Conservation (phyloP, 164 flowering plant genomes). For the Vitis amurensis region DNA sequence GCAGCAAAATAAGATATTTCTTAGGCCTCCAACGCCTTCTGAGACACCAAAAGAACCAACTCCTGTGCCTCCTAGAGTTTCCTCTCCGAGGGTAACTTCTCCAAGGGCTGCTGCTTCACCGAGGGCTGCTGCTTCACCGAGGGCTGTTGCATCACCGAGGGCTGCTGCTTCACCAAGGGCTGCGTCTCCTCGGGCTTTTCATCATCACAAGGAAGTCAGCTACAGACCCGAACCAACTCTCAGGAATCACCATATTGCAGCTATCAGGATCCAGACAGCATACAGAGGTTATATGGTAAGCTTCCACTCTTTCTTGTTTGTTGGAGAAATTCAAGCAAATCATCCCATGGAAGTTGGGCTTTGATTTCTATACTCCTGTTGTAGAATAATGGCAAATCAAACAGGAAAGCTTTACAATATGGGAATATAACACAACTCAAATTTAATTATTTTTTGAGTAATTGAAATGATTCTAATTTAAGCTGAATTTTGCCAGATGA, state of each 20-base stretch:
- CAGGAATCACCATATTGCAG: constrained; percentile 54
- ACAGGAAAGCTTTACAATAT: background rate
- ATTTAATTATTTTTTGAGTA: background rate
- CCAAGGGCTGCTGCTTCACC: constrained; percentile 32
- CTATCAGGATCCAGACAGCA: constrained; percentile 85
- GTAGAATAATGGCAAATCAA: background rate
- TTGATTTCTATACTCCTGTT: background rate
- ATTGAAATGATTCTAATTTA: too few species aligned
- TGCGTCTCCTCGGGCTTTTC: constrained; percentile 28
- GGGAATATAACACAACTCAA: background rate
- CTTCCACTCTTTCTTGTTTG: background rate
- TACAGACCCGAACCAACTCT: constrained; percentile 53
- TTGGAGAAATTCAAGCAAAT: background rate
- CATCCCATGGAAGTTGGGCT: background rate
- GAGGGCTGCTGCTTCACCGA: constrained; percentile 19
- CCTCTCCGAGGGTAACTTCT: constrained; percentile 28
- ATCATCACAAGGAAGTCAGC: constrained; percentile 24
- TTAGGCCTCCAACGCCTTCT: constrained; percentile 41
- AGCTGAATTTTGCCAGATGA: too few species aligned
- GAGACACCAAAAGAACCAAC: constrained; percentile 37
- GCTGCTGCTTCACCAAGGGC: constrained; percentile 24
- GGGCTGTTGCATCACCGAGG: constrained; percentile 14
- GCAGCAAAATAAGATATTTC: constrained; percentile 26
- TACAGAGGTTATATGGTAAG: constrained; percentile 86
- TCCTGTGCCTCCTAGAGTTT: constrained; percentile 20